Evolutionary conservation across 495 filamentous ascomycete genomes (phyloP).

Genomic region (Ramalina peruviana): DNA sequence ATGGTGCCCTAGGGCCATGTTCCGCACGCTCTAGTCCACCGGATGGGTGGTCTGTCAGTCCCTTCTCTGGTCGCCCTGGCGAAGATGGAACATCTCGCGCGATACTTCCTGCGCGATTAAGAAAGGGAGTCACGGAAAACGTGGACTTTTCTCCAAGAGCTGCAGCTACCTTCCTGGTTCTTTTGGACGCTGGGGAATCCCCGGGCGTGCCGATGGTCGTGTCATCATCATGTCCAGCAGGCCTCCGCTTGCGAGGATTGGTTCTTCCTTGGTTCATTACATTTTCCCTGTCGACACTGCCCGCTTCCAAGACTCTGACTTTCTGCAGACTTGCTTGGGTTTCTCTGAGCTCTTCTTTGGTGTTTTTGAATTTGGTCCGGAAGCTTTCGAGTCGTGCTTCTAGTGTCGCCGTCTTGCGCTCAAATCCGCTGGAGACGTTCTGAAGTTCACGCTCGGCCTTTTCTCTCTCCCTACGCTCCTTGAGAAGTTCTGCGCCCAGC

Average conservation of each 20-base stretch:
- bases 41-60: constrained; percentile 1
- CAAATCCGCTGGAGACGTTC: constrained; percentile 30
- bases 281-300: constrained; percentile 22
- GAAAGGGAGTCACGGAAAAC: constrained; percentile 85
- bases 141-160: constrained; percentile 69
- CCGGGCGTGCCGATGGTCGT: constrained; percentile 54
- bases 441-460: constrained; percentile 20
- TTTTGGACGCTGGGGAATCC: constrained; percentile 42
- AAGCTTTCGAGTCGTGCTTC: constrained; percentile 57
- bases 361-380: constrained; percentile 47
- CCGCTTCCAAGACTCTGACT: constrained; percentile 27
- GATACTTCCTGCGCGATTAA: constrained; percentile 61
- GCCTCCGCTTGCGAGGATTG: constrained; percentile 34
- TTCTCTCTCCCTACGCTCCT: constrained; percentile 30
- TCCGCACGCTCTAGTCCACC: constrained; percentile 12
- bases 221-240: constrained; percentile 32
- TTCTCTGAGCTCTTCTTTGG: constrained; percentile 58
- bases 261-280: constrained; percentile 5
- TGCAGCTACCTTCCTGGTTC: constrained; percentile 35
- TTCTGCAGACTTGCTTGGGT: constrained; percentile 31
- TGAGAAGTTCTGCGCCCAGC: constrained; percentile 28
- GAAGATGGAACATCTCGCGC: constrained; percentile 29
- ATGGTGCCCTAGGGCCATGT: background rate
- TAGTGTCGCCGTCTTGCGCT: constrained; percentile 40
- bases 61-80: constrained; percentile 15